Evolutionary conservation across 805 yeast genomes (phyloP).

Genomic region (Komagataella ulmi): DNA sequence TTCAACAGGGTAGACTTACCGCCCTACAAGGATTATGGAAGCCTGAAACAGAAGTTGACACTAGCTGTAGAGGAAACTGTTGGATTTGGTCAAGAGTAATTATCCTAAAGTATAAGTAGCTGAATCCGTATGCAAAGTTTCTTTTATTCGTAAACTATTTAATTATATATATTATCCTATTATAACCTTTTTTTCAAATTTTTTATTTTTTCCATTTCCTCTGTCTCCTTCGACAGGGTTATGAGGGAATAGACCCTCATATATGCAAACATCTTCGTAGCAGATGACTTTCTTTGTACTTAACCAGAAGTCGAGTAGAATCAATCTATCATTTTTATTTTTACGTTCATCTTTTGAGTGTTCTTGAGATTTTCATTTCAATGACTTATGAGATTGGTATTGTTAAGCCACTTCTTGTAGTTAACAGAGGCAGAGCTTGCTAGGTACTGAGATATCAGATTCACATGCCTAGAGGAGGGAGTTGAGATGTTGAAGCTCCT

Average conservation of each 20-base stretch:
- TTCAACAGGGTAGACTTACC: conserved; percentile 98
- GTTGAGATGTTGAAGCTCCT: background rate
- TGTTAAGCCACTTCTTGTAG: conserved; percentile 6
- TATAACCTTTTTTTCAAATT: background rate
- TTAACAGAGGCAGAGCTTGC: conserved; percentile 3
- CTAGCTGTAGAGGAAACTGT: conserved; percentile 98
- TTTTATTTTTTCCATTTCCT: background rate
- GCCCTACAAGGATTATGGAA: conserved; percentile 74
- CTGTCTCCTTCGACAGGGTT: background rate
- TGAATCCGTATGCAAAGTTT: background rate
- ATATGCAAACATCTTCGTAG: background rate
- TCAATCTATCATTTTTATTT: background rate
- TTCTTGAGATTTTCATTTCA: background rate
- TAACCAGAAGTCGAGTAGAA: background rate
- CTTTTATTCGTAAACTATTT: background rate
- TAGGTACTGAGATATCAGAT: background rate
- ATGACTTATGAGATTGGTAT: background rate
- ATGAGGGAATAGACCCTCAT: background rate
- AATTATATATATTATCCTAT: background rate
- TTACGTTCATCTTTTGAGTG: background rate
- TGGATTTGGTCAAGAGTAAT: conserved; percentile 94
- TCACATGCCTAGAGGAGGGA: background rate
- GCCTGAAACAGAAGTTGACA: conserved; percentile 79
- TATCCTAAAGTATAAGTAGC: background rate
- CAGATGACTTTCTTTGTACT: background rate